A percentile compares a stretch with the other conserved stretches of the same genome.
These are phyloP conservation scores for Chaetomium tenue DNA, from an alignment of 495 filamentous ascomycete genomes.

Conservation along the genomic window DNA sequence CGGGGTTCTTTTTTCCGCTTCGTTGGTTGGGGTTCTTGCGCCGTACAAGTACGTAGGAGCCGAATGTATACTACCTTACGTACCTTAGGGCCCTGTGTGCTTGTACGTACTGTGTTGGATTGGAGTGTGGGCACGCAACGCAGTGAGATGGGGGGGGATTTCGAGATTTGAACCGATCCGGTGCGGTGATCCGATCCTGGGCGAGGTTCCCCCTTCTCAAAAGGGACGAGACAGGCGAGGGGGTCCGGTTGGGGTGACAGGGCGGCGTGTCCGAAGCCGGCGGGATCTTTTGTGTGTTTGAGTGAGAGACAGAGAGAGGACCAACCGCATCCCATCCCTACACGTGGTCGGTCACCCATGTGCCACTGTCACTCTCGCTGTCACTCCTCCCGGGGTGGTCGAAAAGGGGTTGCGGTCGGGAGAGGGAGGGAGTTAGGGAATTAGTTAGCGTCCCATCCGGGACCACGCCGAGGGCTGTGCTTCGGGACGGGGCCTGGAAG, in stretches of 20 bases:
- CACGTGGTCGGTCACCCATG: slow-evolving; percentile 4
- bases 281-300: not conserved
- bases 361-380: not conserved
- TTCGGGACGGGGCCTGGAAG: not conserved
- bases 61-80: too few species aligned
- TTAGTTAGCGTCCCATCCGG: not conserved
- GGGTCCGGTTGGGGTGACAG: not conserved
- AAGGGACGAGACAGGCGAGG: too few species aligned
- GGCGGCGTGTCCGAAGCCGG: slow-evolving; percentile 4
- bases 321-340: not conserved
- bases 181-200: not conserved
- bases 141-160: not conserved
- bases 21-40: too few species aligned
- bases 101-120: not conserved
- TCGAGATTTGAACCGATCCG: not conserved
- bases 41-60: too few species aligned
- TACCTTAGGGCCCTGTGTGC: too few species aligned
- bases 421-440: not conserved
- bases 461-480: not conserved
- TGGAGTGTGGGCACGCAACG: not conserved
- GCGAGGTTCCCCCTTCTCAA: too few species aligned
- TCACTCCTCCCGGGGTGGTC: slow-evolving; percentile 1
- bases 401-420: slow-evolving; percentile 1
- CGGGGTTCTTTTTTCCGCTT: too few species aligned
- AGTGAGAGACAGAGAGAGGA: too few species aligned